Base-by-base conservation (phyloP, 257 asterid species). In the Lycium ferocissimum region DNA sequence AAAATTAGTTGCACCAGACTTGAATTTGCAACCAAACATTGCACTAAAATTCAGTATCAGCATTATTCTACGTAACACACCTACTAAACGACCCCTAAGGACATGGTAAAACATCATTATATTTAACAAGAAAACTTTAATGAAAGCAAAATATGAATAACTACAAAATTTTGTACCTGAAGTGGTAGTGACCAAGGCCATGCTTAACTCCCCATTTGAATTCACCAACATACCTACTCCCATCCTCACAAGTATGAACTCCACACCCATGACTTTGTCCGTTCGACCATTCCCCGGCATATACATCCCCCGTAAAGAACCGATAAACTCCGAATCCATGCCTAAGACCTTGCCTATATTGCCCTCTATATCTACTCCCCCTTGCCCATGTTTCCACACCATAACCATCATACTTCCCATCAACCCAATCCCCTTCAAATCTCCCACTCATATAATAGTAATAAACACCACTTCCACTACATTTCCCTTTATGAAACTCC, bases 381-480 rank as follows among this genome's bases (percentile, higher is more conserved):
- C 89, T 86, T 17, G 92, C 93, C 93, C 93, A 91, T n/a, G 91
- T 91, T 85, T 91, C 93, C 2, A 89, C 87, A 22, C 92, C 93
- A 86, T 87, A 86, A 1, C 93, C 93, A 83, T 91, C 92, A 79
- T 89, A 88, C 88, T 88, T 89, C 14, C 91, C 93, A 72, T 89
- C 93, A 18, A 89, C 84, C 93, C 93, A 91, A 88, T 91, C 92
- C 73, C 93, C 93, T 63, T 91, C 91, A 79, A 85, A 90, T 70
- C 86, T 88, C 85, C 99, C 98, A 87, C 98, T 93, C 98, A 94
- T 92, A 86, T 92, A 92, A 91, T 94, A 96, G 88, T 93, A 94
- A 91, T 94, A 96, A n/a, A 96, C 99, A 70, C 99, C 99, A 88
- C 93, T 91, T 10, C 99, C 98, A 85, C 94, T 93, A 81, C 96